Percentiles rank a stretch among this genome's conserved stretches.
Evolutionary conservation across 495 filamentous ascomycete genomes (phyloP).

Genomic region (Penicillium crystallinum): DNA sequence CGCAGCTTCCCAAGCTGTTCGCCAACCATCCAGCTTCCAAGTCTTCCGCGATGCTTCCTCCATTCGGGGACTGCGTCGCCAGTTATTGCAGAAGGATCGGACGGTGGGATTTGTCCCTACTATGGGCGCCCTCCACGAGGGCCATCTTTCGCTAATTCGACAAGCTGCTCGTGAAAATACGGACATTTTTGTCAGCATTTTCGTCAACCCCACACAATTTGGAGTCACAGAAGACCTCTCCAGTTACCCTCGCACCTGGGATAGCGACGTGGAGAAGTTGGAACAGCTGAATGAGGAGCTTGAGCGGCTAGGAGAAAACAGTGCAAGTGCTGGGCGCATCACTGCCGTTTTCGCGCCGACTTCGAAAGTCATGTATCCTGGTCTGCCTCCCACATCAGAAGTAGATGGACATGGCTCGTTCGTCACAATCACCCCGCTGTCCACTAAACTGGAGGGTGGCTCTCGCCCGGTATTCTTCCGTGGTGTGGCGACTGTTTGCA

Average conservation of each 20-base stretch:
- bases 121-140: constrained; percentile 92
- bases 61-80: constrained; percentile 66
- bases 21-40: constrained; percentile 46
- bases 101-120: constrained; percentile 88
- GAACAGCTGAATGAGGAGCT: constrained; percentile 66
- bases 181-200: constrained; percentile 82
- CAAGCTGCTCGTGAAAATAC: constrained; percentile 79
- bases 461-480: constrained; percentile 93
- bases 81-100: constrained; percentile 60
- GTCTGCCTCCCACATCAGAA: constrained; percentile 75
- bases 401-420: constrained; percentile 76
- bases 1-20: constrained; percentile 18
- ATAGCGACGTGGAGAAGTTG: constrained; percentile 62
- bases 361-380: constrained; percentile 81
- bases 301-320: constrained; percentile 37
- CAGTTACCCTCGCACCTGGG: constrained; percentile 89
- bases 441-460: constrained; percentile 72
- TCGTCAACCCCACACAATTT: constrained; percentile 96
- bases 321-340: constrained; percentile 55
- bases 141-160: constrained; percentile 83
- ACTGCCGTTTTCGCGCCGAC: constrained; percentile 81
- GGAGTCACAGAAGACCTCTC: constrained; percentile 81
- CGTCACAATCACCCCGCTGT: constrained; percentile 84
- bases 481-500: constrained; percentile 92
- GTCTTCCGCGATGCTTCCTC: constrained; percentile 68